A percentile compares a stretch with the other conserved stretches of the same genome.
phyloP scores from a whole-genome alignment of 2,329 filamentous ascomycete species.

The Ceratocystis cacaofunesta region DNA sequence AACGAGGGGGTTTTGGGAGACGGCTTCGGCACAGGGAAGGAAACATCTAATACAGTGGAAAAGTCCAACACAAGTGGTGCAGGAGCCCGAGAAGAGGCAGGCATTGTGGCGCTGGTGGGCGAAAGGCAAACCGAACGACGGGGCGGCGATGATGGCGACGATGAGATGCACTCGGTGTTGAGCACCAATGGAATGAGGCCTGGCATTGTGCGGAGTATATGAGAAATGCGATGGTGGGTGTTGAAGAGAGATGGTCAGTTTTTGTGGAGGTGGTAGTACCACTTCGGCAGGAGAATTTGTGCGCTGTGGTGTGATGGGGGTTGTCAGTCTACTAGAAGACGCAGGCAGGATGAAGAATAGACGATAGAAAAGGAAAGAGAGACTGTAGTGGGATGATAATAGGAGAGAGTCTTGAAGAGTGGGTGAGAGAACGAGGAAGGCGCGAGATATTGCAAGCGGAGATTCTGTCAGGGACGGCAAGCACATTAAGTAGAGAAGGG shows the following conservation, averaged over 20 bases:
- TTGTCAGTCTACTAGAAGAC: not conserved
- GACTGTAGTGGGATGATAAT: not conserved
- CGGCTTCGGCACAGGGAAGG: conserved; percentile 14
- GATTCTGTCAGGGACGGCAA: not conserved
- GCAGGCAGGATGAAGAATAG: not conserved
- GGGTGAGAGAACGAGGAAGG: not conserved
- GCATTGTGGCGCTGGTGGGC: conserved; percentile 12
- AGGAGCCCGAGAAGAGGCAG: not conserved
- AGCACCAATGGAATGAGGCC: conserved; percentile 25
- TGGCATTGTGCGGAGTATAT: conserved; percentile 20
- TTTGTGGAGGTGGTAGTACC: not conserved
- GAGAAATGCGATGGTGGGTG: not conserved
- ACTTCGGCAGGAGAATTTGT: not conserved
- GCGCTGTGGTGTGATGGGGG: not conserved
- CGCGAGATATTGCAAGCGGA: not conserved
- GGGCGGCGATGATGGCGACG: conserved; percentile 17
- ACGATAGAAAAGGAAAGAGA: not conserved
- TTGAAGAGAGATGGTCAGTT: not conserved
- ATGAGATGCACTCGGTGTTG: conserved; percentile 17
- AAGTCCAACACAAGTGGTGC: conserved; percentile 7
- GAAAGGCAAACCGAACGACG: conserved; percentile 17
- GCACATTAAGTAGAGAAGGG: conserved; percentile 5
- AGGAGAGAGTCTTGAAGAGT: not conserved
- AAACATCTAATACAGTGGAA: conserved; percentile 13
- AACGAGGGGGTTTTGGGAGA: conserved; percentile 9